Base-by-base conservation (phyloP, 306 rosid genomes). In the Lotus japonicus region DNA sequence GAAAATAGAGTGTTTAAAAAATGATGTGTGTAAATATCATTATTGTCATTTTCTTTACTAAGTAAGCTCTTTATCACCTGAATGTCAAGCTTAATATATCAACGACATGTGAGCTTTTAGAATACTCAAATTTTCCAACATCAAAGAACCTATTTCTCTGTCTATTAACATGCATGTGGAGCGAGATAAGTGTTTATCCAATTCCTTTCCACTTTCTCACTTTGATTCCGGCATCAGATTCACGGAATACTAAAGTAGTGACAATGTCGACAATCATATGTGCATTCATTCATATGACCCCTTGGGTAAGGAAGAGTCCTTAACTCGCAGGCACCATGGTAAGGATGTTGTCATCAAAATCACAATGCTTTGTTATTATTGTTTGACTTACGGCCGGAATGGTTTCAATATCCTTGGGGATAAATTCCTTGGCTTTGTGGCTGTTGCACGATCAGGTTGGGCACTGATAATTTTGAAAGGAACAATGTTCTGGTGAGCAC, bases 201-300 rank as follows among this genome's bases (percentile, higher is more conserved):
- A 21, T 21, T 21, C 26, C 60, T 48, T 71, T 67, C 82, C 77
- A 73, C 74, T 67, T 71, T 71, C 72, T 39, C 62, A 41, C 64
- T 21, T 82, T 71, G 84, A 84, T 86, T 81, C 86, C 82, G 59
- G 84, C 79, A 80, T 83, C 83, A 60, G 85, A 83, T 82, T 79
- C 84, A 76, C 64, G 81, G 90, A 86, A 80, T 83, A 74, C 14
- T n/a, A 11, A 50, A 58, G 60, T 69, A 65, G 77, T 77, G 56
- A 4, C 2, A 54, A 49, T 11, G 42, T 41, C 33, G 39, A 53
- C 69, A 57, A 64, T 63, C 5, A 64, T 61, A 10, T 61, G 63
- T 13, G 65, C 35, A 39, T 31, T 26, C n/a, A 2, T 26, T 26
- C 33, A 31, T 71, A 43, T 80, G 81, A 43, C 75, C 67, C 79